Percentiles rank a stretch among this genome's conserved stretches.
Evolutionary conservation across 1,139 yeast species (phyloP).

Genomic region (Candida tunisiensis): DNA sequence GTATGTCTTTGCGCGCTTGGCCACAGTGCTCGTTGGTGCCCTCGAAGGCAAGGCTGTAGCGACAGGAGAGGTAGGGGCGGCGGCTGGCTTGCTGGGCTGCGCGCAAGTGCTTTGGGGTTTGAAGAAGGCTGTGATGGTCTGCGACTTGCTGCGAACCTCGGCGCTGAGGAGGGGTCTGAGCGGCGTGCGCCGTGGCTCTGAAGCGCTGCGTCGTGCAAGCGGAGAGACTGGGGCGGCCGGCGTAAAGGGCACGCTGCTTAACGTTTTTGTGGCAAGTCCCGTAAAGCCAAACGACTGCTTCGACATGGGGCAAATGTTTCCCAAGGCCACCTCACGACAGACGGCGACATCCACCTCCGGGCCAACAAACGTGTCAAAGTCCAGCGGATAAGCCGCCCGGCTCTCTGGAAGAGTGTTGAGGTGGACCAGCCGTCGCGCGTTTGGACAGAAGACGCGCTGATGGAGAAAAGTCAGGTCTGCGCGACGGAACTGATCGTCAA

Average conservation of each 20-base stretch:
- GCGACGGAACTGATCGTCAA: conserved; percentile 38
- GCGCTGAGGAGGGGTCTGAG: too few species aligned
- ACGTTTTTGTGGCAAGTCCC: background rate
- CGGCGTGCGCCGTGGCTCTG: too few species aligned
- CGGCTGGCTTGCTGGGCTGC: too few species aligned
- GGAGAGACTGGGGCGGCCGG: too few species aligned
- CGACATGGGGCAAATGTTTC: conserved; percentile 49
- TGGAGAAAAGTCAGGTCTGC: conserved; percentile 74
- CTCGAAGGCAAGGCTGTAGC: too few species aligned
- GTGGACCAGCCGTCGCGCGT: conserved; percentile 28
- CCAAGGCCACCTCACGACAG: conserved; percentile 44
- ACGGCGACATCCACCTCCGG: conserved; percentile 24
- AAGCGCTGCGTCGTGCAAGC: too few species aligned
- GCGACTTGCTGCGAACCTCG: too few species aligned
- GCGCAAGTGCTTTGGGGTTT: too few species aligned
- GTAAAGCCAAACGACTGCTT: conserved; percentile 25
- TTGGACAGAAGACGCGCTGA: conserved; percentile 76
- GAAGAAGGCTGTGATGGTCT: too few species aligned
- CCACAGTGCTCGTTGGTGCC: too few species aligned
- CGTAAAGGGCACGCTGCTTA: background rate
- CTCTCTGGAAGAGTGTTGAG: conserved; percentile 36
- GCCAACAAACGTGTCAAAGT: conserved; percentile 51
- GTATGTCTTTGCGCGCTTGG: too few species aligned
- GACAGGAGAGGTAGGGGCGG: too few species aligned
- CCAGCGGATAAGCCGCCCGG: conserved; percentile 15